Base-by-base conservation (phyloP, 129 eudicot species). In the Saussurea involucrata region DNA sequence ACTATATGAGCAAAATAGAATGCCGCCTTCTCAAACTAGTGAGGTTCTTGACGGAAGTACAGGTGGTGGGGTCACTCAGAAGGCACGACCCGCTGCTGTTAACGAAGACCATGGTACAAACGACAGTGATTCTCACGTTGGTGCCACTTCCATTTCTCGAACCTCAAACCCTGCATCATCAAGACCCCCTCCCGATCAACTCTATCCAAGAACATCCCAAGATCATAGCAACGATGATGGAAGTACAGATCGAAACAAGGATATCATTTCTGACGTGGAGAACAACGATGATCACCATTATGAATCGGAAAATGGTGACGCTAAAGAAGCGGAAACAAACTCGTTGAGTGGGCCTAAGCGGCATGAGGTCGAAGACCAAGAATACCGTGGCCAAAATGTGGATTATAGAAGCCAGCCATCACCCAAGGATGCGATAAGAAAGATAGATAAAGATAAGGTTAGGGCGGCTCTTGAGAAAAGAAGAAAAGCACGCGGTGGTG, bases 31-130 rank as follows among this genome's bases (percentile, higher is more conserved):
- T 58, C 89, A 82, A 65, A 80, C 84, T 6, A 86, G 89, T 79
- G 89, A 82, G 61, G 89, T 76, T 55, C 83, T 80, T 31, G 86
- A 86, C 18, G 88, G 86, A 60, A 86, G 86, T 58, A 75, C 87
- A 29, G 85, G 80, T 2, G 84, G 84, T 20, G 84, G 44, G 24
- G 53, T 61, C 60, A 78, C 84, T 5, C 46, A 71, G 24, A 58
- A 77, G 37, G 44, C 84, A 55, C 80, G 79, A 37, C 75, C 75
- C 33, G 71, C 84, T 8, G 66, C 69, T 69, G 78, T 40, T 9
- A 21, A 64, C 24, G 66, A 79, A 65, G 85, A 79, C 33, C 82
- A 79, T 27, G 57, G 63, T 22, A 13, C 90, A 40, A 83, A 63
- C 9, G 85, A 81, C 77, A 76, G 81, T 20, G 69, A 67, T 55